Evolutionary conservation across 768 basidiomycete species (phyloP).

Genomic region (Lyophyllum atratum): DNA sequence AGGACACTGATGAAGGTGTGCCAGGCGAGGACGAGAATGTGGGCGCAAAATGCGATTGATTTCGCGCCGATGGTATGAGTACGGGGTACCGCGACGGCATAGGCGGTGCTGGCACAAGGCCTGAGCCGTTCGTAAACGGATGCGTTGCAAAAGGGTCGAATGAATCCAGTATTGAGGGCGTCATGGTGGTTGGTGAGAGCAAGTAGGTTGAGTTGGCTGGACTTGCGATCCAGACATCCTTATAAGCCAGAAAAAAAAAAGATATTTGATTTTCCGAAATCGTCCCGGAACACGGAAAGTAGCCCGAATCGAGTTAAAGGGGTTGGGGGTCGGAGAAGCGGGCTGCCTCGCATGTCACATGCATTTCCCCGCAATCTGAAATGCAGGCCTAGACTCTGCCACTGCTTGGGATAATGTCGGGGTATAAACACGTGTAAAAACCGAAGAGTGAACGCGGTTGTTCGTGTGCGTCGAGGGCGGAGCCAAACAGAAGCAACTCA

Average conservation of each 20-base stretch:
- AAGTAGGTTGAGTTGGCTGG: neutral
- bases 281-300: conserved; percentile 9
- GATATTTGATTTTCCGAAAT: conserved; percentile 14
- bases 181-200: conserved; percentile 23
- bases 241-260: conserved; percentile 7
- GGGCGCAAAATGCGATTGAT: conserved; percentile 17
- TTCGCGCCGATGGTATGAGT: conserved; percentile 36
- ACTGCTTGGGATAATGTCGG: conserved; percentile 13
- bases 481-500: neutral
- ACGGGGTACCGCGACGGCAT: conserved; percentile 50
- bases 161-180: conserved; percentile 38
- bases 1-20: conserved; percentile 22
- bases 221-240: neutral
- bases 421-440: conserved; percentile 16
- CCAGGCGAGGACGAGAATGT: conserved; percentile 15
- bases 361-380: conserved; percentile 16
- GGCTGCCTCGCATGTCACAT: conserved; percentile 1
- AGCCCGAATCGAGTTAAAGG: conserved; percentile 5
- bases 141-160: conserved; percentile 63
- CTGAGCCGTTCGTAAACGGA: conserved; percentile 55
- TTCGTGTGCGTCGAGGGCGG: neutral
- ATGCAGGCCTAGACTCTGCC: conserved; percentile 1
- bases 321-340: neutral
- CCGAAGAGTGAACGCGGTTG: too few species aligned
- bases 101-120: conserved; percentile 41